Evolutionary conservation across 228 moss, liverwort and hornwort genomes (phyloP).

Genomic region (Sphagnum magellanicum): DNA sequence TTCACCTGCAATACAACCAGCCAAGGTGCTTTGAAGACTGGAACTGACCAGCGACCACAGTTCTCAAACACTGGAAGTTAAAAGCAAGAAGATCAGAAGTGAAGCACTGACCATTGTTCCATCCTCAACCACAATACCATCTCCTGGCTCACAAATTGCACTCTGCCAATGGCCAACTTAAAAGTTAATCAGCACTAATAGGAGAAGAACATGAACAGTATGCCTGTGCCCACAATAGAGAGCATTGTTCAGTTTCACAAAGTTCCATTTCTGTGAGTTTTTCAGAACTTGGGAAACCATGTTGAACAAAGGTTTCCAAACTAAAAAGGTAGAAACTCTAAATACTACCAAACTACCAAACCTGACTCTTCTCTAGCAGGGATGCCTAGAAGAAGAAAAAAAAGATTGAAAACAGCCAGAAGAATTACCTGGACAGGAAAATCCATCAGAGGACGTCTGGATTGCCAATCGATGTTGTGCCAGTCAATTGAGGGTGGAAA

Average conservation of each 20-base stretch:
- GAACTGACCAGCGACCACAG: background rate
- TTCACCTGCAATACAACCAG: conserved; percentile 35
- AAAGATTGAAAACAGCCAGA: background rate
- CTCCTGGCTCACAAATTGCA: conserved; percentile 62
- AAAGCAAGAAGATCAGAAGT: background rate
- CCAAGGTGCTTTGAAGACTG: background rate
- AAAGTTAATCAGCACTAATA: background rate
- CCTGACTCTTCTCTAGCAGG: too few relatives aligned
- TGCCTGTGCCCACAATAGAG: too few relatives aligned
- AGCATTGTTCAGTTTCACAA: background rate
- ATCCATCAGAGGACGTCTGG: conserved; percentile 58
- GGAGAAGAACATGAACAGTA: background rate
- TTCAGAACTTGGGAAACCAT: background rate
- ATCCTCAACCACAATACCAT: conserved; percentile 30
- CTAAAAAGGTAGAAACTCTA: background rate
- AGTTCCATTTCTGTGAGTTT: background rate
- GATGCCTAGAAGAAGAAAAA: too few relatives aligned
- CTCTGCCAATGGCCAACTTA: conserved; percentile 28
- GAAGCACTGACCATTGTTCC: conserved; percentile 35
- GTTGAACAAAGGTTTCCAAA: background rate
- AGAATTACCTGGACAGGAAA: conserved; percentile 61
- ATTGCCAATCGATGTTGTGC: conserved; percentile 58
- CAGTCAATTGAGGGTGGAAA: conserved; percentile 59
- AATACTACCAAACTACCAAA: too few relatives aligned
- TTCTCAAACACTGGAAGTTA: background rate